These are phyloP conservation scores for Hypoxylon trugodes DNA, from an alignment of 495 filamentous ascomycete species.

Conservation along the genomic window DNA sequence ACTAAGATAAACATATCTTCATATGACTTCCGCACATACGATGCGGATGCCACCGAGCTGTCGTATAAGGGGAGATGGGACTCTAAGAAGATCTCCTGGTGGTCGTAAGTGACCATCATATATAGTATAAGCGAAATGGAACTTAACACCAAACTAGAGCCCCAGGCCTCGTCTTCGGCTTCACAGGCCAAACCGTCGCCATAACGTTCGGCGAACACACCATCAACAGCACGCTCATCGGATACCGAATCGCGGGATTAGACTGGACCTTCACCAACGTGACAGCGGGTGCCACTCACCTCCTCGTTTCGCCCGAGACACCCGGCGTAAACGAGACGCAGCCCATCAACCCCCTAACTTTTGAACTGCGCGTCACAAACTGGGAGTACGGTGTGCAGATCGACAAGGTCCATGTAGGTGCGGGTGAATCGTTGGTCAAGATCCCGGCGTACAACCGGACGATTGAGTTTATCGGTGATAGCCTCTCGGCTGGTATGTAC, in stretches of 20 bases:
- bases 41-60: conserved; percentile 65
- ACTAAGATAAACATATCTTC: conserved; percentile 53
- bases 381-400: conserved; percentile 74
- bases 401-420: conserved; percentile 60
- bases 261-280: conserved; percentile 77
- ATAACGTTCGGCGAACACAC: conserved; percentile 70
- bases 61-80: conserved; percentile 77
- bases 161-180: conserved; percentile 70
- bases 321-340: conserved; percentile 51
- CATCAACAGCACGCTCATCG: conserved; percentile 63
- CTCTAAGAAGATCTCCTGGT: conserved; percentile 71
- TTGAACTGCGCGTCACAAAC: conserved; percentile 69
- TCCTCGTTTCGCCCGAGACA: conserved; percentile 60
- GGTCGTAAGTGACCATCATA: conserved; percentile 56
- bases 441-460: conserved; percentile 59
- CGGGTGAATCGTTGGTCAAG: conserved; percentile 58
- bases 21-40: conserved; percentile 59
- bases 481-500: conserved; percentile 65
- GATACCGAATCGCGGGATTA: conserved; percentile 67
- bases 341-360: conserved; percentile 54
- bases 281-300: conserved; percentile 66
- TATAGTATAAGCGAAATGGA: background rate
- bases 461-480: conserved; percentile 74
- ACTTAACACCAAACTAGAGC: conserved; percentile 49
- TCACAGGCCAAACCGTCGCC: conserved; percentile 69